Evolutionary conservation across 2,329 filamentous ascomycete genomes (phyloP), one percentile per base, ranked within the genome.

Genomic region (Alternaria rosae): DNA sequence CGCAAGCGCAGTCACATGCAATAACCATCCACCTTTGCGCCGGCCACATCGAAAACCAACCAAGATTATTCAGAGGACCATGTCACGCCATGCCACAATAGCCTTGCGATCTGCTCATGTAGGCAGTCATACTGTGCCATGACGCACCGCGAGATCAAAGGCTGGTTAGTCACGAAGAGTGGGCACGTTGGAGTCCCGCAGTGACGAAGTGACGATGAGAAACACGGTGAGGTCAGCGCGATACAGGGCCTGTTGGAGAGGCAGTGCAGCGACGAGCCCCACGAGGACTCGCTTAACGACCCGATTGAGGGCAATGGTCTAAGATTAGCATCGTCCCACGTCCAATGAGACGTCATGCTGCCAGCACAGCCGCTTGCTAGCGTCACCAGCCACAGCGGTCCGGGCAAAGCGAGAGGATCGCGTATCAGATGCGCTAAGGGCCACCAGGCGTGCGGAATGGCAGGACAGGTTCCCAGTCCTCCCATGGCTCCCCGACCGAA

Each of bases 151-250:
- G 53, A 47, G 23, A 35, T 54, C 53, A 52, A 44, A 50, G 17
- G 56, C 42, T 47, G 38, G 53, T 50, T 44, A 41, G 52, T 47
- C 53, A 61, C 47, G 38, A 54, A 50, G 28, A 50, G 28, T 50
- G 50, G 51, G 53, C 41, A 41, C 53, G 41, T 53, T 38, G 38
- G 55, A 61, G 60, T 64, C 54, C 66, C 51, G 44, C 55, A 54
- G 56, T 44, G 57, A 64, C 45, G 53, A 57, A 58, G 56, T 47
- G 55, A 58, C 45, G 32, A 59, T 57, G 61, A 58, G 57, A 63
- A 61, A 60, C 60, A 56, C 72, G 73, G 74, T 75, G 73, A 73
- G 68, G 71, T 71, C 64, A 74, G 72, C 73, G 65, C 52, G 62
- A 64, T 68, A 68, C 64, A 63, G 32, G 50, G 62, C 57, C 21